These are phyloP conservation scores for Colletotrichum abscissum DNA, from an alignment of 2,329 filamentous ascomycete species.

Conservation along the genomic window DNA sequence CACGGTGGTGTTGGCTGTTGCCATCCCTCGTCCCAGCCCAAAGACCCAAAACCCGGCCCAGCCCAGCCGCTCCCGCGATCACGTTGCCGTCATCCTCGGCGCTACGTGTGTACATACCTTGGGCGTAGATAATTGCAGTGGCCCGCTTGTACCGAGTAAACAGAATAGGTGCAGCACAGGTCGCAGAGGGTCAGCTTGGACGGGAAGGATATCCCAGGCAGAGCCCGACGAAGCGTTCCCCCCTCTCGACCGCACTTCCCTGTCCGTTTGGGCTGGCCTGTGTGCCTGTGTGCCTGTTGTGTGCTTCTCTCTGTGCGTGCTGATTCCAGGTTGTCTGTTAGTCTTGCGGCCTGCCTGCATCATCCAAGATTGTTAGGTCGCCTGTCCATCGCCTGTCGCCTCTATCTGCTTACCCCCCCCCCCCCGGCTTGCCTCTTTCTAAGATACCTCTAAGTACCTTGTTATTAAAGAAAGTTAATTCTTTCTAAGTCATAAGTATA, in stretches of 20 bases:
- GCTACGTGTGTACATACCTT: constrained; percentile 22
- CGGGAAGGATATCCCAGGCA: neutral
- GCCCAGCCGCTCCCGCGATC: constrained; percentile 31
- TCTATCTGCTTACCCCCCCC: constrained; percentile 75
- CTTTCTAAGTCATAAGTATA: no score
- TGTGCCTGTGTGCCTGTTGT: neutral
- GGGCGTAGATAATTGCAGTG: neutral
- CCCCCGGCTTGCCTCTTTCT: neutral
- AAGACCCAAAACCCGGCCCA: constrained; percentile 26
- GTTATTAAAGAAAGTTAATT: no score
- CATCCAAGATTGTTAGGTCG: constrained; percentile 24
- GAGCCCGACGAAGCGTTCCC: constrained; percentile 26
- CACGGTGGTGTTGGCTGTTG: neutral
- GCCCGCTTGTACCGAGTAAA: constrained; percentile 13
- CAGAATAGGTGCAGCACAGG: neutral
- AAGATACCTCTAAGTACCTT: no score
- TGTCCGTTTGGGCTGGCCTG: constrained; percentile 3
- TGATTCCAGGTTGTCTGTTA: neutral
- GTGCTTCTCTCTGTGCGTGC: neutral
- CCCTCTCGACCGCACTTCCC: constrained; percentile 19
- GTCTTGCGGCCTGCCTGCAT: constrained; percentile 12
- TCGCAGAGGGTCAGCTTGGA: constrained; percentile 1
- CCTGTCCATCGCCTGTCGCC: constrained; percentile 17
- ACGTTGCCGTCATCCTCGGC: constrained; percentile 13
- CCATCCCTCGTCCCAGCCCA: constrained; percentile 6